A percentile compares a stretch with the other conserved stretches of the same genome.
phyloP scores from a whole-genome alignment of 2,329 filamentous ascomycete genomes.

The Botrytis porri region DNA sequence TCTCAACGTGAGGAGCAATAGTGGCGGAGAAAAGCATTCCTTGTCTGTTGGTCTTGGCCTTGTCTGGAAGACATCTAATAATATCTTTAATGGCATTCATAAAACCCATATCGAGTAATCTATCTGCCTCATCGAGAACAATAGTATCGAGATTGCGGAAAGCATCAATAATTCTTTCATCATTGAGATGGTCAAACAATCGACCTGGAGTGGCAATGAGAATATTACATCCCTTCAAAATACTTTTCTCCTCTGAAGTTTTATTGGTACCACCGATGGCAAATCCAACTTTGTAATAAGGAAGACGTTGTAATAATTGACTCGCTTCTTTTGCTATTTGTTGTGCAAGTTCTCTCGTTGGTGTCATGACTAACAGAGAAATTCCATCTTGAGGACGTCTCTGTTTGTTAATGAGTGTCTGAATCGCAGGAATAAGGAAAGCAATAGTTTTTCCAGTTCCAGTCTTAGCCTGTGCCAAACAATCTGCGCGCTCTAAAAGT shows the following conservation, averaged over 20 bases:
- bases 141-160: conserved; percentile 74
- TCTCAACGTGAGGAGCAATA: conserved; percentile 77
- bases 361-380: conserved; percentile 70
- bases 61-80: conserved; percentile 58
- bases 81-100: conserved; percentile 63
- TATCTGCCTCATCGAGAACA: conserved; percentile 94
- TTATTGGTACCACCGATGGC: conserved; percentile 95
- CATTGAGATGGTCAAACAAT: conserved; percentile 69
- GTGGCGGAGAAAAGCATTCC: conserved; percentile 96
- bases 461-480: conserved; percentile 91
- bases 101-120: conserved; percentile 96
- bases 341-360: conserved; percentile 76
- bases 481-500: conserved; percentile 61
- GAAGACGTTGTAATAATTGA: conserved; percentile 34
- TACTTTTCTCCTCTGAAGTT: conserved; percentile 60
- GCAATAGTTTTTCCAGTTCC: conserved; percentile 96
- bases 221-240: conserved; percentile 79
- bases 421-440: conserved; percentile 82
- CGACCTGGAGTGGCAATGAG: conserved; percentile 89
- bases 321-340: conserved; percentile 79
- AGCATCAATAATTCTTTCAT: conserved; percentile 44
- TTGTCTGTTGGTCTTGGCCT: conserved; percentile 66
- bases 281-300: conserved; percentile 54
- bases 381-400: conserved; percentile 43
- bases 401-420: conserved; percentile 55